Evolutionary conservation across 257 asterid species (phyloP).

Genomic region (Hygrophila difformis): DNA sequence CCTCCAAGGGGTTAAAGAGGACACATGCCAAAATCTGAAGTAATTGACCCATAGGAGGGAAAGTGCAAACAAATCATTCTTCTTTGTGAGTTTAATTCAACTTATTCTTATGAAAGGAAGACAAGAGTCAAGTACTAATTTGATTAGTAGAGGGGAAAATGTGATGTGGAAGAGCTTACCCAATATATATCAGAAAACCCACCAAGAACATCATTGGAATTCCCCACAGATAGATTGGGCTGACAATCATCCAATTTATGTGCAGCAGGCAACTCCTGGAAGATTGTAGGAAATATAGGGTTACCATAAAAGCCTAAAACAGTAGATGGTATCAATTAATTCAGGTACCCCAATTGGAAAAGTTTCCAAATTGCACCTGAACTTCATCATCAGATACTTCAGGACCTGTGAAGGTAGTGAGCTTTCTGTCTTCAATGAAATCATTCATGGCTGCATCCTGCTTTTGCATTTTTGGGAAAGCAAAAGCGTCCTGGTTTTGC

Average conservation of each 20-base stretch:
- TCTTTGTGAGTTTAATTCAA: no score
- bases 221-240: constrained; percentile 33
- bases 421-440: constrained; percentile 23
- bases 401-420: constrained; percentile 28
- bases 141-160: constrained; percentile 5
- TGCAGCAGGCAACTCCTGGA: constrained; percentile 41
- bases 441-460: constrained; percentile 20
- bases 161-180: constrained; percentile 39
- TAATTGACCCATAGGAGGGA: no score
- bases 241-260: constrained; percentile 30
- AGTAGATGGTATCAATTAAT: not conserved
- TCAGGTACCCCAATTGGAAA: constrained; percentile 9
- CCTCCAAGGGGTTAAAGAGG: no score
- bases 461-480: constrained; percentile 25
- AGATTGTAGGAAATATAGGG: constrained; percentile 20
- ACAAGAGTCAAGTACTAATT: no score
- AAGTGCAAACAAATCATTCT: no score
- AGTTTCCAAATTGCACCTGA: constrained; percentile 37
- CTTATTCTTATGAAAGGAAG: not conserved
- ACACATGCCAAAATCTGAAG: no score
- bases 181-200: constrained; percentile 75
- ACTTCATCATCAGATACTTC: constrained; percentile 23
- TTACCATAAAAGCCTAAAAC: constrained; percentile 11
- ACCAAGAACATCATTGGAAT: constrained; percentile 41
- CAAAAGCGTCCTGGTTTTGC: no score